Percentiles rank a stretch among this genome's conserved stretches.
Evolutionary conservation across 2,329 filamentous ascomycete genomes (phyloP).

Genomic region (Fusarium avenaceum): DNA sequence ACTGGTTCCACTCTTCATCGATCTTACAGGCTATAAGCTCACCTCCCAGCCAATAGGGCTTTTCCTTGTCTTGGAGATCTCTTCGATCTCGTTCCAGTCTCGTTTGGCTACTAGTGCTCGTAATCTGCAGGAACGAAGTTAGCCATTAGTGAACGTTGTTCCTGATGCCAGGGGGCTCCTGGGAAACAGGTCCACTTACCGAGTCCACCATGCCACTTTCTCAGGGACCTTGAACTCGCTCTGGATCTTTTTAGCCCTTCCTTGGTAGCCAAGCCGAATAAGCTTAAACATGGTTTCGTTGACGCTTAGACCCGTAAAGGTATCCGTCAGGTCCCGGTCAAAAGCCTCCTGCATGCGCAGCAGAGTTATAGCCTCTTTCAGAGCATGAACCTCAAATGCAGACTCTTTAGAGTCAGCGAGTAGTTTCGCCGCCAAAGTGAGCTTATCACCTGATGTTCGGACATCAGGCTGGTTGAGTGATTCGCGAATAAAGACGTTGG

Average conservation of each 20-base stretch:
- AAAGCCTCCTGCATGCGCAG: slow-evolving; percentile 88
- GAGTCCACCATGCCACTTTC: slow-evolving; percentile 88
- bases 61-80: slow-evolving; percentile 81
- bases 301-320: slow-evolving; percentile 85
- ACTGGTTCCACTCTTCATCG: not conserved
- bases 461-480: slow-evolving; percentile 80
- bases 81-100: slow-evolving; percentile 93
- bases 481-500: slow-evolving; percentile 88
- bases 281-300: slow-evolving; percentile 95
- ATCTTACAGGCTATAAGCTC: slow-evolving; percentile 53
- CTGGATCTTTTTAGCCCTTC: slow-evolving; percentile 88
- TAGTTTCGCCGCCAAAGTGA: slow-evolving; percentile 86
- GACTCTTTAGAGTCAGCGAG: slow-evolving; percentile 87
- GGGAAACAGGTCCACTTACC: slow-evolving; percentile 58
- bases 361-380: slow-evolving; percentile 85
- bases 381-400: slow-evolving; percentile 76
- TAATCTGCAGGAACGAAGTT: slow-evolving; percentile 65
- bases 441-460: slow-evolving; percentile 82
- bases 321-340: slow-evolving; percentile 83
- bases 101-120: slow-evolving; percentile 90
- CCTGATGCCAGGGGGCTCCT: slow-evolving; percentile 25
- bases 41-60: slow-evolving; percentile 98
- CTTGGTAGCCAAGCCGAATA: slow-evolving; percentile 83
- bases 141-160: slow-evolving; percentile 31
- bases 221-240: slow-evolving; percentile 94